Evolutionary conservation across 305 asterid genomes (phyloP), one percentile per base, ranked within the genome.

Genomic region (Fraxinus floribunda): DNA sequence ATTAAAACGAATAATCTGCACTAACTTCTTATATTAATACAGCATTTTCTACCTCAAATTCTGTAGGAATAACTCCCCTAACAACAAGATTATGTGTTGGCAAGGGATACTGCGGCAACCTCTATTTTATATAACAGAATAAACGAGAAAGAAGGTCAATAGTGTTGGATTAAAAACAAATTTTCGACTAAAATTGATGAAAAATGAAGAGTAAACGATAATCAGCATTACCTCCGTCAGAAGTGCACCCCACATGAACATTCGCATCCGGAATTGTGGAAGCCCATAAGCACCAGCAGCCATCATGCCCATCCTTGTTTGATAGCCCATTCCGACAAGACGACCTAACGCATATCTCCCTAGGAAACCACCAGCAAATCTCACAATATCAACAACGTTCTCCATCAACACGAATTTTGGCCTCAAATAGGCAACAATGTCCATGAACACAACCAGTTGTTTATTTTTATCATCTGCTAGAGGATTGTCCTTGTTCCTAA

Each of bases 221-320:
- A 70, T 29, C 38, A 26, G 22, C 4, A 41, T 52, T 55, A 89
- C 94, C 94, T 96, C 94, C 0, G 88, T 66, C 3, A 91, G 77
- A 77, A 90, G 92, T 0, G 98, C 98, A 78, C 94, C 99, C 94
- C 94, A 96, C 88, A 96, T 35, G 34, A 96, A 96, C 78, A 91
- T 85, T 0, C 99, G 93, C 98, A 93, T 91, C 0, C 97, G 92
- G 29, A 90, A 94, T 26, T 95, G 99, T 11, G 99, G 98, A 9
- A 96, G 85, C 0, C 99, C 99, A 82, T 93, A 96, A 1, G 93
- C 87, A 38, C 98, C 99, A 22, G 99, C 98, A 0, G 98, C 94
- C 97, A 96, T 88, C 88, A 96, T 73, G 0, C 99, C 99, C 83
- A 93, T 76, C 66, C 99, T 83, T 0, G 97, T 87, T 75, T 96